Percentiles rank a stretch among this genome's conserved stretches.
Conservation (phyloP, 2,329 filamentous ascomycete species). For the Penicillium sp. region DNA sequence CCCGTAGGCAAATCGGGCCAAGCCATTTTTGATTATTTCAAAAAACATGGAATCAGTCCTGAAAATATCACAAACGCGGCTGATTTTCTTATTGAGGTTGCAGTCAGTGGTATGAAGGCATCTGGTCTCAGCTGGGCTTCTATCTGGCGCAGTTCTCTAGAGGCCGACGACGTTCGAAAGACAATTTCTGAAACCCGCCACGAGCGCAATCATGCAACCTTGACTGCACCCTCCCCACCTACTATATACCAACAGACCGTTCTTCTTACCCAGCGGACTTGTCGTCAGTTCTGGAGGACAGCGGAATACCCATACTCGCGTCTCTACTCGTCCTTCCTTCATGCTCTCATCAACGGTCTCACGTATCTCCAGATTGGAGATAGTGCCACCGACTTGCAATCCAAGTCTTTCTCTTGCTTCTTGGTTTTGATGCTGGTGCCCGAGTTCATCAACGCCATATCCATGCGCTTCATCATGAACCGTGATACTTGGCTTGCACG, state of each 20-base stretch:
- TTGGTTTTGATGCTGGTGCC: constrained; percentile 63
- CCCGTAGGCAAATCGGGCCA: constrained; percentile 64
- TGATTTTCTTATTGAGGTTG: constrained; percentile 56
- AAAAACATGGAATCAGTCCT: constrained; percentile 52
- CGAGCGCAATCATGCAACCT: constrained; percentile 37
- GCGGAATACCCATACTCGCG: constrained; percentile 73
- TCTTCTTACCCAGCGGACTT: constrained; percentile 67
- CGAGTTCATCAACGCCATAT: constrained; percentile 67
- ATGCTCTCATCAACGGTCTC: constrained; percentile 72
- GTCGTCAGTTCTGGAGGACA: constrained; percentile 70
- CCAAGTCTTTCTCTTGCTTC: constrained; percentile 68
- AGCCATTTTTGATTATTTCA: constrained; percentile 55
- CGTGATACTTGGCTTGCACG: constrained; percentile 67
- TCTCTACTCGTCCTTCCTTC: constrained; percentile 65
- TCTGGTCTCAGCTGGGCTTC: constrained; percentile 62
- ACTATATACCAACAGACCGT: constrained; percentile 59
- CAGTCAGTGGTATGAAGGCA: constrained; percentile 65
- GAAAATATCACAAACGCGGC: constrained; percentile 53
- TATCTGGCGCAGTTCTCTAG: constrained; percentile 64
- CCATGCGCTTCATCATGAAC: constrained; percentile 70
- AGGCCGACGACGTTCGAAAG: constrained; percentile 56
- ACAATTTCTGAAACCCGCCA: constrained; percentile 63
- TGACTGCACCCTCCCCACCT: constrained; percentile 36
- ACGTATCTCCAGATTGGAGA: constrained; percentile 69
- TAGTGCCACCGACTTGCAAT: constrained; percentile 65